Base-by-base conservation (phyloP, 805 yeast genomes). In the Ascoidea asiatica region DNA sequence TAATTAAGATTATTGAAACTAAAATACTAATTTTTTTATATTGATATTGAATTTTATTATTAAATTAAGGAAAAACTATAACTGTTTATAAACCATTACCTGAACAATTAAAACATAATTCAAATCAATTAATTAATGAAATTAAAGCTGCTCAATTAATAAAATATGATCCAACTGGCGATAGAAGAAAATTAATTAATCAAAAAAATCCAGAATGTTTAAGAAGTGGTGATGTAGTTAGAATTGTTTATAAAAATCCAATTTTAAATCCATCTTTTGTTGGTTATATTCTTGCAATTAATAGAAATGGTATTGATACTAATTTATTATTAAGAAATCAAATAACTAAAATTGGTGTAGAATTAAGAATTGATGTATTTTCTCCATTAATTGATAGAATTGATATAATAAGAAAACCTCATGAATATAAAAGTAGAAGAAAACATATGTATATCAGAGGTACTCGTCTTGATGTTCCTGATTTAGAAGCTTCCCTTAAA, bases 361-460 rank as follows among this genome's bases (percentile, higher is more conserved):
- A 90, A 57, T 65, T 81, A 50, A 70, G 90, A 49, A 75, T 88
- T 41, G 89, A 90, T 22, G 63, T 90, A 21, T 90, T 71, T 67
- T 82, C 81, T 49, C 96, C 97, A 5, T 68, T 77, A 44, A 71
- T 92, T 45, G 74, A 78, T 50, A 75, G 81, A 61, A 70, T 90
- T 44, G 97, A 89, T 62, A 61, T 88, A 37, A 62, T 90, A 49
- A 73, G 83, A 62, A 80, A 80, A 62, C 90, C 95, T 37, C 62
- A 65, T 50, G 75, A 73, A 56, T 79, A 86, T 62, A 77, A 82
- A 69, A 69, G 72, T 50, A 78, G 95, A 74, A 77, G 78, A 64
- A 90, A 86, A 70, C 90, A 87, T 55, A 89, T 81, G 71, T 92
- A 86, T 64, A 82, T 92, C 57, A 82, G 96, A 66, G 81, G 74